phyloP scores from a whole-genome alignment of 805 yeast genomes.

The Peterozyma toletana region DNA sequence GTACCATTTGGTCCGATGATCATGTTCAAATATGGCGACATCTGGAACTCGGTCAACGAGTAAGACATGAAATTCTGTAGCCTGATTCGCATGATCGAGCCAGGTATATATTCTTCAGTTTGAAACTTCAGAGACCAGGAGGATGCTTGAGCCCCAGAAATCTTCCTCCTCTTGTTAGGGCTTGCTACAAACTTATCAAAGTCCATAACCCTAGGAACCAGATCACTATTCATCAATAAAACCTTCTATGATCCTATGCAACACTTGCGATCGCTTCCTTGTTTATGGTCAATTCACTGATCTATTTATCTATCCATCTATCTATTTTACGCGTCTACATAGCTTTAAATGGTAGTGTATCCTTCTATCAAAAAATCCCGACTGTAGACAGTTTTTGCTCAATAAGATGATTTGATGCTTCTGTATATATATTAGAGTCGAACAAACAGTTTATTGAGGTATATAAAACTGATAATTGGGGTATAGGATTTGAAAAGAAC shows the following conservation, averaged over 20 bases:
- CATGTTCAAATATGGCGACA: constrained; percentile 83
- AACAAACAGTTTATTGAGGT: no score
- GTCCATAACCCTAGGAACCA: constrained; percentile 1
- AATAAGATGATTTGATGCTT: no score
- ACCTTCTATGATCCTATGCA: no score
- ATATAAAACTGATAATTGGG: no score
- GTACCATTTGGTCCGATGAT: constrained; percentile 96
- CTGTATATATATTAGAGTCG: no score
- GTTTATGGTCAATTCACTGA: no score
- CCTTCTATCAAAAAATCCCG: no score
- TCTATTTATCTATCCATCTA: background rate
- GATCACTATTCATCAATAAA: no score
- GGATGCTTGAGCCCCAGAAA: constrained; percentile 4
- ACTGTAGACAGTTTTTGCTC: no score
- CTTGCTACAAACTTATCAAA: constrained; percentile 8
- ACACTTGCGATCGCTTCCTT: no score
- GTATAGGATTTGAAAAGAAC: no score
- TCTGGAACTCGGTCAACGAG: constrained; percentile 56
- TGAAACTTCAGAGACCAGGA: constrained; percentile 7
- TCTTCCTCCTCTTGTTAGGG: constrained; percentile 14
- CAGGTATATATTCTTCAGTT: constrained; percentile 28
- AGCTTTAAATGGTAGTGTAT: no score
- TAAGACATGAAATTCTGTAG: constrained; percentile 66
- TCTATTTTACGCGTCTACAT: background rate
- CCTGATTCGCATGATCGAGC: constrained; percentile 41